Evolutionary conservation across 768 basidiomycete genomes (phyloP), one percentile per base, ranked within the genome.

Genomic region (Lentinula raphanica): DNA sequence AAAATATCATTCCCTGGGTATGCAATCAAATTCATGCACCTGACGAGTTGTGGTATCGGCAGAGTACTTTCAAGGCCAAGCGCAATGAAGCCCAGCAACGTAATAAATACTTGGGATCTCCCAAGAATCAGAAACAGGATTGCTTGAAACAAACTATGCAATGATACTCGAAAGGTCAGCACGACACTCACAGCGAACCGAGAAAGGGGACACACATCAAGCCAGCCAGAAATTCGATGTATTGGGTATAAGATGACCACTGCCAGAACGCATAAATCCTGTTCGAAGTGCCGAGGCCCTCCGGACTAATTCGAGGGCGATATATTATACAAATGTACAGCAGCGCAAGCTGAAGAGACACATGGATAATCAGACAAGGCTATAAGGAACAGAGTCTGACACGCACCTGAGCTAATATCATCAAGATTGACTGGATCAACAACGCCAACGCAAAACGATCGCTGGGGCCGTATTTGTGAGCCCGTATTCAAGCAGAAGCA

Each of bases 221-320:
- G 8, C 83, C 87, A 8, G 88, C 88, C 53, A 94, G 76, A 70
- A 90, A 92, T 65, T 94, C 92, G 53, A 94, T 76, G 67, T 94
- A 87, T 65, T 90, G 88, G 1, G 80, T 72, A 67, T 92, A 94
- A 3, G 75, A 79, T 49, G 78, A 71, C 92, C 92, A 94, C 65
- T 94, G 90, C 92, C 92, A 94, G 71, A 93, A 92, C 0, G 83
- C 79, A 58, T 89, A 74, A 2, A 84, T 88, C 31, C 92, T 80
- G 21, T 78, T 70, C 4, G 89, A 90, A 6, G 74, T 71, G 32
- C 81, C 80, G 17, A 85, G 66, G 55, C 69, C 76, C 70, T 88
- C 90, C 19, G 85, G 77, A 61, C 81, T 86, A 31, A 76, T 65
- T 49, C 75, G 70, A 4, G 89, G 87, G 36, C 82, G 81, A 68